phyloP scores from a whole-genome alignment of 345 rosid genomes.

The Hirschfeldia incana region DNA sequence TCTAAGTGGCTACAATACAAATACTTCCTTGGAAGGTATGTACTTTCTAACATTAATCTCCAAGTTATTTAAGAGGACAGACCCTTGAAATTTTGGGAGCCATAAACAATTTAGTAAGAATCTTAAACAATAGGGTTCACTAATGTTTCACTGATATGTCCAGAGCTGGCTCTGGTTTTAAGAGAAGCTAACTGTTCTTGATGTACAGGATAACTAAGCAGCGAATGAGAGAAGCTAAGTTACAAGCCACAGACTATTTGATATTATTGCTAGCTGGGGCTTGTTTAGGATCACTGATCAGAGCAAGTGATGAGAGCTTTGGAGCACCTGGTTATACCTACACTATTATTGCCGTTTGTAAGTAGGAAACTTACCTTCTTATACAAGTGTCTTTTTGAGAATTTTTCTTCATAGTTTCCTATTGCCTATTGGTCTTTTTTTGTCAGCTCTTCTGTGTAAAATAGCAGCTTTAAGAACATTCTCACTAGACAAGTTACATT shows the following conservation, averaged over 20 bases:
- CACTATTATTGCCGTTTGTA: constrained; percentile 89
- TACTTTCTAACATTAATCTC: not conserved
- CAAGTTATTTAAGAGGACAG: not conserved
- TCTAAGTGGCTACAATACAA: constrained; percentile 63
- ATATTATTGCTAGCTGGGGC: constrained; percentile 92
- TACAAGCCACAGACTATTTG: constrained; percentile 77
- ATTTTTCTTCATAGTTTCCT: not conserved
- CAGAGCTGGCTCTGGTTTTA: not conserved
- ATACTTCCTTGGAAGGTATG: constrained; percentile 85
- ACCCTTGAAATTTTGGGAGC: not conserved
- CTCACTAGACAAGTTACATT: constrained; percentile 81
- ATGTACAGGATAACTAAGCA: constrained; percentile 78
- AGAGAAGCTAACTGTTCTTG: constrained; percentile 25
- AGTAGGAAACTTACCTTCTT: constrained; percentile 40
- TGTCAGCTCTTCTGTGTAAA: too few relatives aligned
- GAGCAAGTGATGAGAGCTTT: constrained; percentile 62
- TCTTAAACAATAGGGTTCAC: not conserved
- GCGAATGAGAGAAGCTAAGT: constrained; percentile 73
- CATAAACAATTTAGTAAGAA: not conserved
- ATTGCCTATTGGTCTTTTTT: not conserved
- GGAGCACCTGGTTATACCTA: constrained; percentile 76
- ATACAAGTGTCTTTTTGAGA: not conserved
- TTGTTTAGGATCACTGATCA: constrained; percentile 76
- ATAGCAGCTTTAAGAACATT: too few relatives aligned
- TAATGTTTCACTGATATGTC: not conserved